Base-by-base conservation (phyloP, 2,329 filamentous ascomycete genomes). In the Microsporum canis region DNA sequence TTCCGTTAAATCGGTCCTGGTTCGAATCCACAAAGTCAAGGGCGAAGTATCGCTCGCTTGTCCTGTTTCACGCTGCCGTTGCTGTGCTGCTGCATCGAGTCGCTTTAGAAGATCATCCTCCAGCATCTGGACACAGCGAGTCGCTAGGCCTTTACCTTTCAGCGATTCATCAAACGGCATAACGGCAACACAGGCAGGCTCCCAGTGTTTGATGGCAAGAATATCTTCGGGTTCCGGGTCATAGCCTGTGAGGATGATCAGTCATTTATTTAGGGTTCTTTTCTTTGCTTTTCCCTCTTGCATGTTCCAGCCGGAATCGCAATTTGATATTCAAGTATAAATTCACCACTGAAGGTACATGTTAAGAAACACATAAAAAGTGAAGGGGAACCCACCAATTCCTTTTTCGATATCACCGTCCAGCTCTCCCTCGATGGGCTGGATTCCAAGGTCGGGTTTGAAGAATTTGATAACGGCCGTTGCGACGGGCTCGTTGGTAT, bases 11-110 rank as follows among this genome's bases (percentile, higher is more conserved):
- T 62, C 58, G n/a, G 53, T 43, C 31, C 38, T 64, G 6, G 60
- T 43, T 43, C 60, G 34, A 12, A 64, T 60, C 62, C 62, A 64
- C 39, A 64, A 59, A 17, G 45, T 64, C 36, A 64, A 36, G 3
- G 34, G 57, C 17, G 45, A 47, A 29, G 43, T 49, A 38, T 51
- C 57, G 5, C 39, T 23, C 2, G 51, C 14, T 31, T 34, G n/a
- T 1, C 51, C 51, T 17, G 51, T 55, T 36, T 36, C 38, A 7
- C 23, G 14, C 8, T 12, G 10, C 8, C 31, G 51, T 39, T 60
- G n/a, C 14, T 53, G 5, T 36, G 39, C 12, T 17, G 29, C 34
- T 1, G 10, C 33, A 12, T 57, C 38, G n/a, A 62, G n/a, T n/a
- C 62, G 60, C 17, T 38, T 12, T 23, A 62, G 27, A 6, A 64